Base-by-base conservation (phyloP, 1,139 yeast genomes). In the Nematodospora anomalae region DNA sequence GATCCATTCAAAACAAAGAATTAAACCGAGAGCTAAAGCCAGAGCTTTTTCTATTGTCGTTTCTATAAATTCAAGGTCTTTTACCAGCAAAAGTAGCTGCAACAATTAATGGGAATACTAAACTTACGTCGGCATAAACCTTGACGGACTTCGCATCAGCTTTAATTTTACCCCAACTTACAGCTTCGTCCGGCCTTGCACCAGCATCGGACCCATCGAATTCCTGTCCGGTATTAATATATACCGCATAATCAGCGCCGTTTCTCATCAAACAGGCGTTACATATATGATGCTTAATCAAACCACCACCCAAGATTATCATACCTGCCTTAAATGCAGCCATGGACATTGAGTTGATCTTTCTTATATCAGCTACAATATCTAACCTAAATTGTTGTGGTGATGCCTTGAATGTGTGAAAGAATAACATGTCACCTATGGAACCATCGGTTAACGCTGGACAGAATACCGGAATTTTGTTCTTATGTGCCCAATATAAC, bases 161-260 rank as follows among this genome's bases (percentile, higher is more conserved):
- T 65, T 88, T 88, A 62, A 92, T 92, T 64, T 92, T 92, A 45
- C 99, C 99, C 99, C 99, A 92, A 32, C 96, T 85, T 37, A 92
- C 84, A 18, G 98, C 98, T 66, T 92, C 99, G 59, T 94, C 98
- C 1, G 98, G 97, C 57, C 98, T 79, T 5, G 99, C 99, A 46
- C 99, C 99, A 12, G 98, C 97, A 61, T 92, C 99, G 11, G 96
- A 87, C 35, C 98, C 98, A 57, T 92, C 99, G 55, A 89, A 94
- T 60, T 92, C 99, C 66, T 92, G 98, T 28, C 97, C 98, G 10
- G 99, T 92, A 64, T 94, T 94, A 60, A 92, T 90, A 63, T 79
- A 92, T 13, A 92, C 97, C 3, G 98, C 97, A 57, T 82, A 88
- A 60, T 92, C 99, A 15, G 99, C 98, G 51, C 99, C 99, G 53